Evolutionary conservation across 164 flowering plant genomes (phyloP), one percentile per base, ranked within the genome.

Genomic region (Vitis rotundifolia): DNA sequence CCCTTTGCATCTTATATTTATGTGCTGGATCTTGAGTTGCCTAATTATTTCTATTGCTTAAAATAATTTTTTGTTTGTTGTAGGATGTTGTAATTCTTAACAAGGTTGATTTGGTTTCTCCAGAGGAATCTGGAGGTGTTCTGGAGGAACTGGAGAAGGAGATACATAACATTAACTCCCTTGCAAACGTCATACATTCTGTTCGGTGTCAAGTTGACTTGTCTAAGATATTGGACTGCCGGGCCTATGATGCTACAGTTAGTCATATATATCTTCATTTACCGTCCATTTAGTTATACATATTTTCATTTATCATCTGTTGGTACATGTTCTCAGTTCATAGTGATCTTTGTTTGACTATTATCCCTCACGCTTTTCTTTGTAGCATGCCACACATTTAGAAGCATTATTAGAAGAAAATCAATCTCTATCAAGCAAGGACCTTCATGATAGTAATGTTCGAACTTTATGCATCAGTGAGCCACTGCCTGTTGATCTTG

Each of bases 31-130:
- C 63, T 51, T 60, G 58, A 50, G 6, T 63, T 59, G 51, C 11
- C 8, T 59, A 26, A 12, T 49, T 18, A 26, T 57, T 54, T 53
- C 6, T 49, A 11, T 16, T 62, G 68, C 31, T 77, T 52, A 68
- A 37, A 37, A 37, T 62, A 8, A 51, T 9, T 68, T 59, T 60
- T 55, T 79, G 53, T 72, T 66, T 75, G 57, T 67, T 81, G 75
- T 72, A 95, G 99, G 99, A 93, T 83, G 82, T 88, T 80, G 76
- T 95, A 63, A 86, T 95, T 79, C 92, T 95, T 67, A 95, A 95
- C 84, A 95, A 95, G 89, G 82, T 91, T 80, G 99, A 95, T 86
- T 84, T 93, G 82, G 83, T 90, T 71, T 84, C 93, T 81, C 67
- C 72, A 61, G 89, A 86, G 68, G 81, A 75, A 59, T 74, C 86